Percentiles rank a stretch among this genome's conserved stretches.
These are phyloP conservation scores for Camillea tinctor DNA, from an alignment of 2,329 filamentous ascomycete genomes.

Conservation along the genomic window DNA sequence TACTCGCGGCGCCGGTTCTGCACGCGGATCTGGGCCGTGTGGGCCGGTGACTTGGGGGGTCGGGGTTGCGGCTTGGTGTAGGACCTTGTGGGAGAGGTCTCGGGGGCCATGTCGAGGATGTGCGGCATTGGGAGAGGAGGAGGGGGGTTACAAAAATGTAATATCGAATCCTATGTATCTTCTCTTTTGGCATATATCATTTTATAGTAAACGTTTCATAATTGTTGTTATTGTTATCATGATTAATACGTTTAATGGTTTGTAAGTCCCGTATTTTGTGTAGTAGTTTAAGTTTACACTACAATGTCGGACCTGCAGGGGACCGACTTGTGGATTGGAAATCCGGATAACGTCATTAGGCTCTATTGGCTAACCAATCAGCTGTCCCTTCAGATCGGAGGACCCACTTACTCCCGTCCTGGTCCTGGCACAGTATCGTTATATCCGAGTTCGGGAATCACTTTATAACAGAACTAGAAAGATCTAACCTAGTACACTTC, in stretches of 20 bases:
- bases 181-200: no score
- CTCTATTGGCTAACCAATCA: not conserved
- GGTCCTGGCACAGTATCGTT: no score
- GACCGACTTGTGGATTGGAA: not conserved
- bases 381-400: not conserved
- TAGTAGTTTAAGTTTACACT: no score
- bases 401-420: not conserved
- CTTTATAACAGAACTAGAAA: no score
- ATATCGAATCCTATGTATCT: no score
- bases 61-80: constrained; percentile 44
- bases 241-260: no score
- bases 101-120: not conserved
- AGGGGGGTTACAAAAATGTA: no score
- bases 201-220: no score
- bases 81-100: not conserved
- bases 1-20: constrained; percentile 80
- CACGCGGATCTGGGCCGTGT: constrained; percentile 49
- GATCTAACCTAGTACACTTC: no score
- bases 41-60: constrained; percentile 41
- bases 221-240: no score
- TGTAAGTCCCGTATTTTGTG: not conserved
- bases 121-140: not conserved
- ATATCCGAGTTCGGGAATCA: no score
- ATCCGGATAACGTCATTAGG: not conserved
- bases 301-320: not conserved